A percentile compares a stretch with the other conserved stretches of the same genome.
Evolutionary conservation across 352 stramenopile genomes (phyloP).

Genomic region (Phytopythium vexans): DNA sequence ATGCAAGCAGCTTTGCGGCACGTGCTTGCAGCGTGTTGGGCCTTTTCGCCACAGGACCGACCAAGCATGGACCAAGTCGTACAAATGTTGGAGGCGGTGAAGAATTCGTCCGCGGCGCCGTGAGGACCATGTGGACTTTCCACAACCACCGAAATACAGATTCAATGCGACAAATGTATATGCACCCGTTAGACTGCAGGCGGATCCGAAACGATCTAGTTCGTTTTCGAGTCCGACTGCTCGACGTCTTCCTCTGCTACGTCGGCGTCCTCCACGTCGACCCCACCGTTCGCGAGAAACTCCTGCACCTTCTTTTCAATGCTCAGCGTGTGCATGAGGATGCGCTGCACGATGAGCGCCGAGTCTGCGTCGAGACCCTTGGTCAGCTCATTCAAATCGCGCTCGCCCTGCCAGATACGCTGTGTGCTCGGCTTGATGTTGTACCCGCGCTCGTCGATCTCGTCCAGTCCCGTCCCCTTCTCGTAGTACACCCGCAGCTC

Average conservation of each 20-base stretch:
- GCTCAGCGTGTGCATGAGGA: conserved; percentile 63
- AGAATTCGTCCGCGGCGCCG: no score
- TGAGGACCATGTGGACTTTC: no score
- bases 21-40: conserved; percentile 28
- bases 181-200: no score
- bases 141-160: no score
- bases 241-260: conserved; percentile 7
- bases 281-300: conserved; percentile 22
- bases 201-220: no score
- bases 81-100: no score
- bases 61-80: no score
- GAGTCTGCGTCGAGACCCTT: conserved; percentile 53
- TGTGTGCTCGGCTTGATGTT: conserved; percentile 49
- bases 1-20: conserved; percentile 8
- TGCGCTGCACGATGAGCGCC: conserved; percentile 66
- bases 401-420: conserved; percentile 67
- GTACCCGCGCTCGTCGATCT: conserved; percentile 56
- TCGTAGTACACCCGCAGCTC: conserved; percentile 59
- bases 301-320: conserved; percentile 65
- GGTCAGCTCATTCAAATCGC: conserved; percentile 45
- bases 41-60: not conserved
- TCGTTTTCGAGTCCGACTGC: no score
- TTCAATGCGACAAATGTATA: no score
- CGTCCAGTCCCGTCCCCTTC: conserved; percentile 53
- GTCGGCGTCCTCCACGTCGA: conserved; percentile 14